These are phyloP conservation scores for Juncus effusus DNA, from an alignment of 176 grass and related monocot genomes.

Conservation along the genomic window DNA sequence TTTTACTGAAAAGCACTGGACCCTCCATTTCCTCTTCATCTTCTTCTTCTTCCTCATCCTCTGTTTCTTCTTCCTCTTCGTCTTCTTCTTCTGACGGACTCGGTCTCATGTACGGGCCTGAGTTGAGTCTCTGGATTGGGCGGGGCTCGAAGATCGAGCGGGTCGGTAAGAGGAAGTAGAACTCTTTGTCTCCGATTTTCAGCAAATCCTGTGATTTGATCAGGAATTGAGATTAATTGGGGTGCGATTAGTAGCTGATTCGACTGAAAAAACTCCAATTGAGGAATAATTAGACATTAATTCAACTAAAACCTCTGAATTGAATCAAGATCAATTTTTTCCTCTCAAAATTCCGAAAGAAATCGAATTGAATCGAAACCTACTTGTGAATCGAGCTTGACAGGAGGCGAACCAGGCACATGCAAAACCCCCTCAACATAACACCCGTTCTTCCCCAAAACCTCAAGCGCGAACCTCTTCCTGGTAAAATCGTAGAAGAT, in stretches of 20 bases:
- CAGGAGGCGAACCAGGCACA: slow-evolving; percentile 36
- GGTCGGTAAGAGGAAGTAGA: slow-evolving; percentile 88
- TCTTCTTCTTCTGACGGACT: slow-evolving; percentile 13
- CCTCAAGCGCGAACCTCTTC: slow-evolving; percentile 72
- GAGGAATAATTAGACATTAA: no score
- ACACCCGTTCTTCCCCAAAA: slow-evolving; percentile 87
- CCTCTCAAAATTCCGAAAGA: no score
- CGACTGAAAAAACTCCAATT: no score
- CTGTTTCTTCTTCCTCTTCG: slow-evolving; percentile 16
- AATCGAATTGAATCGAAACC: no score
- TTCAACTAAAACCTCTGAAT: no score
- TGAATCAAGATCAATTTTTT: no score
- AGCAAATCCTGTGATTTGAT: slow-evolving; percentile 54
- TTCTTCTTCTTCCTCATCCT: slow-evolving; percentile 22
- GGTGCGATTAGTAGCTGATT: no score
- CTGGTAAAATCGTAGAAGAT: slow-evolving; percentile 75
- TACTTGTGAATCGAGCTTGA: slow-evolving; percentile 82
- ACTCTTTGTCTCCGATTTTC: slow-evolving; percentile 78
- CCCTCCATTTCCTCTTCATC: slow-evolving; percentile 16
- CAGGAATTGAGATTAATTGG: no score
- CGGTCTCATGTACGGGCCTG: slow-evolving; percentile 15
- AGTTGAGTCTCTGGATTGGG: slow-evolving; percentile 7
- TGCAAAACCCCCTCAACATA: slow-evolving; percentile 76
- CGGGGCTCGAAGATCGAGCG: slow-evolving; percentile 60
- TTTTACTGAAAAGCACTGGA: slow-evolving; percentile 27